Base-by-base conservation (phyloP, 73 alveolate species). In the Stentor roeselii region DNA sequence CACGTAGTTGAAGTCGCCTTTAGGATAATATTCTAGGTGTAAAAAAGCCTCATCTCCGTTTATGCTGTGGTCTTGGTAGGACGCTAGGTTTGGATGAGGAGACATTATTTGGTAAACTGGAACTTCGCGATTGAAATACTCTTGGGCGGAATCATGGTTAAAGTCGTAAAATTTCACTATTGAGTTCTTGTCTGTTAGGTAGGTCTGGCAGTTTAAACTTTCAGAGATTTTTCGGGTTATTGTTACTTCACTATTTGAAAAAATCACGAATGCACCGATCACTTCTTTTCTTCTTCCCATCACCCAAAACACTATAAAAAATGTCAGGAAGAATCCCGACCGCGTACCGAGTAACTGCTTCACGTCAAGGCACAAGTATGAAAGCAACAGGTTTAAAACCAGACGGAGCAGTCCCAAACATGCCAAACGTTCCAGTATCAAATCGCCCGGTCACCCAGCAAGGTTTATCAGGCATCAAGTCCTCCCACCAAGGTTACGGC, bases 381-480 rank as follows among this genome's bases (percentile, higher is more conserved):
- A 78, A 67, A n/a, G n/a, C 76, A n/a, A 76, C 84, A 39, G 84
- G 84, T 36, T 21, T 39, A 38, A 76, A 35, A 39, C 84, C 60
- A 15, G 84, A 76, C 2, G 67, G 67, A 6, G 21, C 21, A 50
- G 21, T 11, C 21, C 30, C 21, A 11, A 6, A 6, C 6, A 21
- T 50, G 67, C 67, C 6, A 21, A 21, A 50, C 21, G 60, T 76
- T 21, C 14, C 30, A 27, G 74, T 95, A n/a, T 95, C 92, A 59
- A 96, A 96, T 86, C 90, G 99, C 61, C 99, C 99, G 27, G 98
- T 95, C 60, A 95, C 99, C 30, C 84, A 94, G 60, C 98, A 95
- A 85, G 99, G 99, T 59, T 82, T 96, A 39, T 82, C 91, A 34
- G 99, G 99, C 6, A 90, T 96, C 11, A 74, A 89, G 42, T 75